Evolutionary conservation across 345 rosid species (phyloP).

Genomic region (Murraya koenigii): DNA sequence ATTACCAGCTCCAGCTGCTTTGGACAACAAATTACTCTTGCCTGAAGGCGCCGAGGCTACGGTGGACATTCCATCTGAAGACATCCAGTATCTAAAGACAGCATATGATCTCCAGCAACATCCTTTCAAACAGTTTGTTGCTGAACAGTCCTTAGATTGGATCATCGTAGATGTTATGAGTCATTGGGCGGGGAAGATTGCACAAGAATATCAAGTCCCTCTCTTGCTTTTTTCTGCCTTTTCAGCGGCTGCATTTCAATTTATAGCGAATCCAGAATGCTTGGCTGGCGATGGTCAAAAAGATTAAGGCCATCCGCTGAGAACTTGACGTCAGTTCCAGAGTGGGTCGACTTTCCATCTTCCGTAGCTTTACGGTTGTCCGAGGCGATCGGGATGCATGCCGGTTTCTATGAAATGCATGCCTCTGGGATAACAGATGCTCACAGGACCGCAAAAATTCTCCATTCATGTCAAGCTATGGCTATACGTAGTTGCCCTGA

Average conservation of each 20-base stretch:
- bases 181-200: constrained; percentile 26
- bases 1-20: constrained; percentile 13
- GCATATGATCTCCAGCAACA: constrained; percentile 31
- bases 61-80: constrained; percentile 24
- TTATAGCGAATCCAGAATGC: constrained; percentile 5
- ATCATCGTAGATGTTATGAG: constrained; percentile 20
- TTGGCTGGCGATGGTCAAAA: constrained; percentile 2
- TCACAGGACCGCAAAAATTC: background rate
- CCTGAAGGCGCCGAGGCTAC: constrained; percentile 36
- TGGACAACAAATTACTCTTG: background rate
- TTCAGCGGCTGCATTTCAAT: background rate
- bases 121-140: constrained; percentile 21
- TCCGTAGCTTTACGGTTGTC: constrained; percentile 1
- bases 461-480: constrained; percentile 1
- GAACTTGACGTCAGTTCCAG: constrained; percentile 12
- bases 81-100: constrained; percentile 19
- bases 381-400: constrained; percentile 1
- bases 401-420: background rate
- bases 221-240: constrained; percentile 15
- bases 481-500: constrained; percentile 28
- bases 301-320: constrained; percentile 1
- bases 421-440: constrained; percentile 18
- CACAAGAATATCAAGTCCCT: constrained; percentile 16
- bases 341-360: constrained; percentile 27
- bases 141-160: constrained; percentile 20